Percentiles rank a stretch among this genome's conserved stretches.
Conservation (phyloP, 768 basidiomycete genomes). For the Mycena rosella region DNA sequence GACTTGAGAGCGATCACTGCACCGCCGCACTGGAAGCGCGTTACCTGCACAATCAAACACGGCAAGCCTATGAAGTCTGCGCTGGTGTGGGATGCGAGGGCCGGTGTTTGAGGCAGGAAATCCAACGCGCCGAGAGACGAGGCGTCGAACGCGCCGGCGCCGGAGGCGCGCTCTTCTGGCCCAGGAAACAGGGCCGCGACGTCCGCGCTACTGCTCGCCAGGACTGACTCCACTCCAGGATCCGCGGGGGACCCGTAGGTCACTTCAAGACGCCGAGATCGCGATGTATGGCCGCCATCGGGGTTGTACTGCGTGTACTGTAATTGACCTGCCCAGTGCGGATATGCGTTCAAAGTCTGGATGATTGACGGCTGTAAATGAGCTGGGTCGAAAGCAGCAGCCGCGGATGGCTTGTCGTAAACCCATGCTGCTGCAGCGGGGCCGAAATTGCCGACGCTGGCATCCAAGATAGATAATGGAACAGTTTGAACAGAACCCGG, state of each 20-base stretch:
- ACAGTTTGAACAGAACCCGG: background rate
- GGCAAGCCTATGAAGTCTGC: constrained; percentile 42
- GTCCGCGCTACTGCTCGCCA: constrained; percentile 26
- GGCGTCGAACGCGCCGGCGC: constrained; percentile 33
- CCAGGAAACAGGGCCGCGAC: constrained; percentile 25
- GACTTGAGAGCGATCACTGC: constrained; percentile 48
- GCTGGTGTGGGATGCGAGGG: constrained; percentile 41
- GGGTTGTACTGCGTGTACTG: constrained; percentile 39
- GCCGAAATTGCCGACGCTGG: constrained; percentile 42
- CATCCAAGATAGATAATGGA: constrained; percentile 48
- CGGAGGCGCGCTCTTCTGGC: constrained; percentile 29
- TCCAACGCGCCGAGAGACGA: constrained; percentile 23
- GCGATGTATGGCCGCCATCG: constrained; percentile 39
- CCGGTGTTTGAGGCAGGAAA: constrained; percentile 38
- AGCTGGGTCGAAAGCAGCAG: constrained; percentile 13
- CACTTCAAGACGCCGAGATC: constrained; percentile 45
- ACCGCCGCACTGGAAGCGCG: constrained; percentile 46
- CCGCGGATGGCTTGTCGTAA: constrained; percentile 33
- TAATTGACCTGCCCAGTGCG: constrained; percentile 49
- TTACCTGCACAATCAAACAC: constrained; percentile 50
- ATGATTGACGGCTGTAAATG: constrained; percentile 35
- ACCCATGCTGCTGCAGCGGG: constrained; percentile 46
- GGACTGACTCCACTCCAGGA: constrained; percentile 49
- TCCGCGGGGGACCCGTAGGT: constrained; percentile 41
- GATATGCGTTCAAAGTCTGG: constrained; percentile 44